Conservation (phyloP, 1,139 yeast genomes). For the Yamadazyma conglobata region DNA sequence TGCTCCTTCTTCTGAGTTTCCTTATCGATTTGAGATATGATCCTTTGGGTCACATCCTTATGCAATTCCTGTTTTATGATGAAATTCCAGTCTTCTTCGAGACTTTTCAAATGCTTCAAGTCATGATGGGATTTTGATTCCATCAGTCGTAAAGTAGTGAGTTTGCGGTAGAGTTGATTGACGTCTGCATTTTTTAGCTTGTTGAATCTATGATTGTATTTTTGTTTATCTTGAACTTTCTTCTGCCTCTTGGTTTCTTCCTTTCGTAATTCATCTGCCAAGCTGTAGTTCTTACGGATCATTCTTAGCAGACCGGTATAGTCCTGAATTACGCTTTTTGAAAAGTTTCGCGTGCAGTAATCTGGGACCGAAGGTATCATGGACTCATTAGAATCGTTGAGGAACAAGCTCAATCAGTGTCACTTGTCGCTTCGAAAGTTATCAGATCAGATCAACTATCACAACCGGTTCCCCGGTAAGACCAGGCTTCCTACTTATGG, state of each 20-base stretch:
- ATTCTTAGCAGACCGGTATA: conserved; percentile 16
- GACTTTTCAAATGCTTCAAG: conserved; percentile 19
- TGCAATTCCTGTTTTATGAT: conserved; percentile 35
- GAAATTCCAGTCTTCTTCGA: conserved; percentile 42
- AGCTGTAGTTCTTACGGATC: conserved; percentile 44
- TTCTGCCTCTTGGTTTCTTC: conserved; percentile 37
- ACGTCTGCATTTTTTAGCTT: conserved; percentile 33
- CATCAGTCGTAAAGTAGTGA: conserved; percentile 19
- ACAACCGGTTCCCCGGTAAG: conserved; percentile 37
- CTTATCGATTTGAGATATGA: conserved; percentile 19
- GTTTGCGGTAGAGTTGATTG: conserved; percentile 26
- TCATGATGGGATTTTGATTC: conserved; percentile 17
- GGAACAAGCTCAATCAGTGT: conserved; percentile 44
- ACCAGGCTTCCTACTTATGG: conserved; percentile 40
- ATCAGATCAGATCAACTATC: conserved; percentile 41
- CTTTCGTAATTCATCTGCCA: conserved; percentile 39
- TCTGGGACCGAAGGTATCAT: no score
- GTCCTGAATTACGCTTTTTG: no score
- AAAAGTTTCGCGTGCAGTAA: conserved; percentile 16
- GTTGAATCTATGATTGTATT: conserved; percentile 24
- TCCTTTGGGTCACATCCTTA: conserved; percentile 23
- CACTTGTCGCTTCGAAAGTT: conserved; percentile 42
- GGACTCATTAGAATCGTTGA: conserved; percentile 41
- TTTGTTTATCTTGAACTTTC: conserved; percentile 39
- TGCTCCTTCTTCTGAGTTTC: conserved; percentile 18